Percentiles rank a stretch among this genome's conserved stretches.
phyloP scores from a whole-genome alignment of 345 rosid species.

The Populus alba region DNA sequence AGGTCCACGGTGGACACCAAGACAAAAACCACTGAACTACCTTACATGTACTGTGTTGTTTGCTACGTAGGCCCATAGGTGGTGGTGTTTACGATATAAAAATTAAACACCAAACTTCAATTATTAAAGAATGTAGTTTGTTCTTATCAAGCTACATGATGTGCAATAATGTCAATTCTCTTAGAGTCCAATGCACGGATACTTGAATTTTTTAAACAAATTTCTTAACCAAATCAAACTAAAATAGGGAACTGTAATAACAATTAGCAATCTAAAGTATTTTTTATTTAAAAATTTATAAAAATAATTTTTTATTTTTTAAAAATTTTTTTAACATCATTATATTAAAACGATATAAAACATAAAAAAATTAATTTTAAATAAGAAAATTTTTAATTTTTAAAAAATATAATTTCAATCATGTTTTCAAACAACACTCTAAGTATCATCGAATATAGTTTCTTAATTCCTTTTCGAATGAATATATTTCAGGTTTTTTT shows the following conservation, averaged over 20 bases:
- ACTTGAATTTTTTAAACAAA: neutral
- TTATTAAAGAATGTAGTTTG: constrained; percentile 6
- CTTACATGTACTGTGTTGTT: constrained; percentile 15
- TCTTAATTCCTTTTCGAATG: neutral
- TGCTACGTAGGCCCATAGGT: neutral
- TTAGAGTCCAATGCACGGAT: neutral
- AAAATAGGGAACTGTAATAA: neutral
- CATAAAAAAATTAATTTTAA: no score
- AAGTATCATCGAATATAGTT: neutral
- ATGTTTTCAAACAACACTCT: no score
- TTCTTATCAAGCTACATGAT: neutral
- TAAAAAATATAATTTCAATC: no score
- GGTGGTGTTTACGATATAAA: constrained; percentile 27
- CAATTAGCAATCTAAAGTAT: no score
- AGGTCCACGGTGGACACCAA: constrained; percentile 11
- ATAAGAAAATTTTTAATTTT: no score
- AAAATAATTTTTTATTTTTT: no score
- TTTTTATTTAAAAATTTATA: no score
- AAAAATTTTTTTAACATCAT: no score
- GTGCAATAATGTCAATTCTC: neutral
- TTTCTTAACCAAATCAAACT: neutral
- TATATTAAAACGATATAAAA: no score
- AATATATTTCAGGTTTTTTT: neutral
- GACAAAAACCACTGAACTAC: constrained; percentile 22
- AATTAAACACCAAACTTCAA: constrained; percentile 19